phyloP scores from a whole-genome alignment of 164 flowering plant species.

The Pachysandra terminalis region DNA sequence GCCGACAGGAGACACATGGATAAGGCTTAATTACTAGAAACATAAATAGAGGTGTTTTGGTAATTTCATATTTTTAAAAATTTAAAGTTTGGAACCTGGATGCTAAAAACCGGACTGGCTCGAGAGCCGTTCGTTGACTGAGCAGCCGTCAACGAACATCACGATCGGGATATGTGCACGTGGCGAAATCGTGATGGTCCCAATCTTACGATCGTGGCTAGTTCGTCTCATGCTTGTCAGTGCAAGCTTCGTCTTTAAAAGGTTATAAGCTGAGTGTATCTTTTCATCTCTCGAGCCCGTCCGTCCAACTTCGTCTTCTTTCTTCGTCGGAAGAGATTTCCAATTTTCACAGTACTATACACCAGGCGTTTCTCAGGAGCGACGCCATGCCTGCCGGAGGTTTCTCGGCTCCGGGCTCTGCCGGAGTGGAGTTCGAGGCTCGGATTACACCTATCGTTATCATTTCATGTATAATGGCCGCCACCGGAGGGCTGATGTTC shows the following conservation, averaged over 20 bases:
- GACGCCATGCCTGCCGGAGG: conserved; percentile 51
- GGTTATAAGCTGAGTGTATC: background rate
- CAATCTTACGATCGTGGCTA: too few species aligned
- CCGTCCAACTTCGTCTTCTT: background rate
- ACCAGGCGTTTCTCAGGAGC: background rate
- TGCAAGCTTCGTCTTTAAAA: background rate
- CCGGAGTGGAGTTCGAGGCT: conserved; percentile 71
- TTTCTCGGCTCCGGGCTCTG: conserved; percentile 33
- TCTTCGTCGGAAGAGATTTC: too few species aligned
- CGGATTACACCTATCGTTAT: conserved; percentile 91
- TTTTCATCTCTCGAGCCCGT: background rate
- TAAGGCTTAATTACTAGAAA: too few species aligned
- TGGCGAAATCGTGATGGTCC: background rate
- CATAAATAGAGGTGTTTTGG: too few species aligned
- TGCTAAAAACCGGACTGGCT: background rate
- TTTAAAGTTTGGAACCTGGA: too few species aligned
- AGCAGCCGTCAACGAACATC: background rate
- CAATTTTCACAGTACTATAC: too few species aligned
- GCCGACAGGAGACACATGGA: too few species aligned
- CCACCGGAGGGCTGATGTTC: conserved; percentile 96
- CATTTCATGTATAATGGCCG: conserved; percentile 92
- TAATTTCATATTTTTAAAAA: too few species aligned
- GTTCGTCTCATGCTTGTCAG: too few species aligned
- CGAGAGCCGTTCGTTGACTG: background rate
- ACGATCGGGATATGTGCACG: background rate